Evolutionary conservation across 306 rosid species (phyloP).

Genomic region (Castanea sativa): DNA sequence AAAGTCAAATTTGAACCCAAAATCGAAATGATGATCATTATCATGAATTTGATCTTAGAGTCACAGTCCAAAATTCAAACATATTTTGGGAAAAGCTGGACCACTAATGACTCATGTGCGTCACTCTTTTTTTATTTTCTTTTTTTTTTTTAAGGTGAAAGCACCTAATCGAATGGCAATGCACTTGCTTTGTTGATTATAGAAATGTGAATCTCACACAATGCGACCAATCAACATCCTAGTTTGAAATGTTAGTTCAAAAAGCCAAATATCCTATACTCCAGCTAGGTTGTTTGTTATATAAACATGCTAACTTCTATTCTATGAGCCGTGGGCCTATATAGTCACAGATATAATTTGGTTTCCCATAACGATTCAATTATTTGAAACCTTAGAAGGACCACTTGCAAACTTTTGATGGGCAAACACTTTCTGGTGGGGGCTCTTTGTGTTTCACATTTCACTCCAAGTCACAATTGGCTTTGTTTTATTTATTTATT

Average conservation of each 20-base stretch:
- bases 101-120: constrained; percentile 17
- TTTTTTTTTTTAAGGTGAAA: background rate
- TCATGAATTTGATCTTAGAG: background rate
- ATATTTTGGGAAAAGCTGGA: constrained; percentile 5
- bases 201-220: constrained; percentile 11
- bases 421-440: constrained; percentile 9
- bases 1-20: constrained; percentile 6
- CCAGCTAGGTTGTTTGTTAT: background rate
- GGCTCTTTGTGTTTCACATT: constrained; percentile 14
- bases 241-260: background rate
- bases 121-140: background rate
- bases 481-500: no score
- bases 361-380: constrained; percentile 3
- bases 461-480: background rate
- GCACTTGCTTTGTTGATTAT: constrained; percentile 13
- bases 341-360: background rate
- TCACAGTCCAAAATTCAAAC: no score
- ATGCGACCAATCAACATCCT: constrained; percentile 23
- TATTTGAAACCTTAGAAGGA: constrained; percentile 2
- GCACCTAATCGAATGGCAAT: constrained; percentile 3
- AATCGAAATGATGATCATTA: background rate
- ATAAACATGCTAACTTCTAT: constrained; percentile 22
- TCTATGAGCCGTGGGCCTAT: constrained; percentile 8
- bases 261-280: constrained; percentile 8
- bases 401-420: constrained; percentile 10